Evolutionary conservation across 106 monocot species (phyloP).

Genomic region (Cymbidium sinense): DNA sequence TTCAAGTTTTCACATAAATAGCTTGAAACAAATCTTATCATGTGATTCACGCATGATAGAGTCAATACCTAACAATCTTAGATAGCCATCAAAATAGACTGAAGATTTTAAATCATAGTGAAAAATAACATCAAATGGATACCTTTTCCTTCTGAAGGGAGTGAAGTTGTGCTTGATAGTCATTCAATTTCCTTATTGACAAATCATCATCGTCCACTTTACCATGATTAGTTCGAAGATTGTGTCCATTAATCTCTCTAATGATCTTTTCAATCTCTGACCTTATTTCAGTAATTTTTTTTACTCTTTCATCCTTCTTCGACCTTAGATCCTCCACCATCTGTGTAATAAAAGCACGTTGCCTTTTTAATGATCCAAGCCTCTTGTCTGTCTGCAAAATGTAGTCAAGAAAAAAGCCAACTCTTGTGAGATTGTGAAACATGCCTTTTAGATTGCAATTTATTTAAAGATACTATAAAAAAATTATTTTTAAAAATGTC

Average conservation of each 20-base stretch:
- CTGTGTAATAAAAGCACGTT: constrained; percentile 50
- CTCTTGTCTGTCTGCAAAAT: constrained; percentile 47
- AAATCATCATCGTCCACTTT: constrained; percentile 51
- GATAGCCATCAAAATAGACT: neutral
- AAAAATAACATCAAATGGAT: constrained; percentile 1
- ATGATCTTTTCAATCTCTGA: constrained; percentile 72
- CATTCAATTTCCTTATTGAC: constrained; percentile 45
- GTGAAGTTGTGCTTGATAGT: constrained; percentile 43
- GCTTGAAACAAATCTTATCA: neutral
- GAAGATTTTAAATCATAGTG: neutral
- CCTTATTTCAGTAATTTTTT: constrained; percentile 48
- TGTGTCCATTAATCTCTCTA: constrained; percentile 44
- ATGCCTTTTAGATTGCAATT: neutral
- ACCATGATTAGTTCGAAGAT: constrained; percentile 7
- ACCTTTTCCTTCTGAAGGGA: constrained; percentile 70
- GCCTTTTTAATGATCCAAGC: constrained; percentile 53
- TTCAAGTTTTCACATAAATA: too few species aligned
- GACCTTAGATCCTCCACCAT: constrained; percentile 54
- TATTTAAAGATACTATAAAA: neutral
- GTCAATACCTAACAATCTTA: neutral
- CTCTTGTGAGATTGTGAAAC: neutral
- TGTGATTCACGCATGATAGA: too few species aligned
- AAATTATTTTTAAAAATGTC: neutral
- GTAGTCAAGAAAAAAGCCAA: neutral
- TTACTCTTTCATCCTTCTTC: constrained; percentile 62